Conservation (phyloP, 2,329 filamentous ascomycete genomes). For the Trichoderma pleuroti region DNA sequence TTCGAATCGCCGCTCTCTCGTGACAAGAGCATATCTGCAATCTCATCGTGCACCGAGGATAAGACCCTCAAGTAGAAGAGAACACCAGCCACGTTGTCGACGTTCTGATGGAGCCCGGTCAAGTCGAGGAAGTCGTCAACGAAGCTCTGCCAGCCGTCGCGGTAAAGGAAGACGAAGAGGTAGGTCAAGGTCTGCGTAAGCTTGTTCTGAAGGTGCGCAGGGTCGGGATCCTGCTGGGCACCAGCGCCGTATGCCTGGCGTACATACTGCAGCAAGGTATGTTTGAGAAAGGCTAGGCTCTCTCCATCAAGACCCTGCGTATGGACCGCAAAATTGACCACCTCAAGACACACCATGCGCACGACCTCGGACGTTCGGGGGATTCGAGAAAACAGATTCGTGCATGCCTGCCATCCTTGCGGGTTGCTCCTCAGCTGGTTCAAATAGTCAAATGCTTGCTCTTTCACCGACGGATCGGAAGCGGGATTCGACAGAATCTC, state of each 20-base stretch:
- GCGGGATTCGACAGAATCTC: slow-evolving; percentile 84
- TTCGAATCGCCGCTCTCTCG: slow-evolving; percentile 76
- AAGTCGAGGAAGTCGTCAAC: slow-evolving; percentile 84
- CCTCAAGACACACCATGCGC: slow-evolving; percentile 83
- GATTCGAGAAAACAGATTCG: slow-evolving; percentile 75
- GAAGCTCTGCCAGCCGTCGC: slow-evolving; percentile 81
- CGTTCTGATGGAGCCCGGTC: slow-evolving; percentile 60
- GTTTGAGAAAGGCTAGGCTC: slow-evolving; percentile 72
- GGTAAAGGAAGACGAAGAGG: slow-evolving; percentile 85
- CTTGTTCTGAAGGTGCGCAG: slow-evolving; percentile 85
- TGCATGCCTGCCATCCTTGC: slow-evolving; percentile 86
- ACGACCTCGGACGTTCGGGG: slow-evolving; percentile 78
- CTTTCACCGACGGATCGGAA: slow-evolving; percentile 70
- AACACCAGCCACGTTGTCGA: slow-evolving; percentile 71
- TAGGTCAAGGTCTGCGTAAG: slow-evolving; percentile 93
- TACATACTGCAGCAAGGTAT: slow-evolving; percentile 78
- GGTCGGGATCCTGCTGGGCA: slow-evolving; percentile 61
- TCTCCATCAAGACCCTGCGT: slow-evolving; percentile 69
- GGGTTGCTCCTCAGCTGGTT: slow-evolving; percentile 76
- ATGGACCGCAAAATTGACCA: slow-evolving; percentile 89
- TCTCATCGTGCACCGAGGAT: slow-evolving; percentile 91
- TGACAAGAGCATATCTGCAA: slow-evolving; percentile 84
- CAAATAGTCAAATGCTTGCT: slow-evolving; percentile 78
- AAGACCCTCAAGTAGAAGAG: slow-evolving; percentile 86
- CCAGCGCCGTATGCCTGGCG: slow-evolving; percentile 67